A percentile compares a stretch with the other conserved stretches of the same genome.
Conservation (phyloP, 2,329 filamentous ascomycete species). For the Metarhizium anisopliae region DNA sequence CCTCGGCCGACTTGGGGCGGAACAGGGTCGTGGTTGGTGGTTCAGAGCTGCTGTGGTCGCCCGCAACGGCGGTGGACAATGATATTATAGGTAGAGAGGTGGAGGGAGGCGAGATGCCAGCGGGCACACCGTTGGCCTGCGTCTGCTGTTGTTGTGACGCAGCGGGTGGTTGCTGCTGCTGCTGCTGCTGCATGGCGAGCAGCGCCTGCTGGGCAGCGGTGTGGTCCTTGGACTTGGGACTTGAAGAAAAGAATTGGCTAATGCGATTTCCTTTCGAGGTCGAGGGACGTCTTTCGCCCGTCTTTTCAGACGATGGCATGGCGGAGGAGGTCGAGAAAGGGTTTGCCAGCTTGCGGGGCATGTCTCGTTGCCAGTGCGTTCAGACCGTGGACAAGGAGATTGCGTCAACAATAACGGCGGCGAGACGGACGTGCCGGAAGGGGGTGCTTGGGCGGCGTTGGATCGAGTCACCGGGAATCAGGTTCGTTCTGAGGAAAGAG, state of each 20-base stretch:
- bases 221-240: slow-evolving; percentile 65
- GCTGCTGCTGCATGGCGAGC: slow-evolving; percentile 54
- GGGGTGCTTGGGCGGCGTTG: not conserved
- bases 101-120: slow-evolving; percentile 61
- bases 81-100: slow-evolving; percentile 84
- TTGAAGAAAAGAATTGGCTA: slow-evolving; percentile 73
- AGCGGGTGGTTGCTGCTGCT: slow-evolving; percentile 12
- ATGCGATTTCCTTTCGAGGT: slow-evolving; percentile 67
- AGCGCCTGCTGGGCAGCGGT: slow-evolving; percentile 58
- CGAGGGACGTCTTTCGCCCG: slow-evolving; percentile 48
- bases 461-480: not conserved
- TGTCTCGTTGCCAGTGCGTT: slow-evolving; percentile 23
- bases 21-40: slow-evolving; percentile 71
- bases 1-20: slow-evolving; percentile 76
- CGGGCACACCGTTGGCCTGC: slow-evolving; percentile 36
- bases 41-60: slow-evolving; percentile 63
- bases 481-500: not conserved
- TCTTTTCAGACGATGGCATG: slow-evolving; percentile 38
- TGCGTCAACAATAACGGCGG: not conserved
- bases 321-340: slow-evolving; percentile 44
- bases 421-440: not conserved
- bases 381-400: not conserved
- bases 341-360: slow-evolving; percentile 52
- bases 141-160: slow-evolving; percentile 6
- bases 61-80: slow-evolving; percentile 74